These are phyloP conservation scores for Podosphaera aphanis DNA, from an alignment of 2,329 filamentous ascomycete species.

Conservation along the genomic window DNA sequence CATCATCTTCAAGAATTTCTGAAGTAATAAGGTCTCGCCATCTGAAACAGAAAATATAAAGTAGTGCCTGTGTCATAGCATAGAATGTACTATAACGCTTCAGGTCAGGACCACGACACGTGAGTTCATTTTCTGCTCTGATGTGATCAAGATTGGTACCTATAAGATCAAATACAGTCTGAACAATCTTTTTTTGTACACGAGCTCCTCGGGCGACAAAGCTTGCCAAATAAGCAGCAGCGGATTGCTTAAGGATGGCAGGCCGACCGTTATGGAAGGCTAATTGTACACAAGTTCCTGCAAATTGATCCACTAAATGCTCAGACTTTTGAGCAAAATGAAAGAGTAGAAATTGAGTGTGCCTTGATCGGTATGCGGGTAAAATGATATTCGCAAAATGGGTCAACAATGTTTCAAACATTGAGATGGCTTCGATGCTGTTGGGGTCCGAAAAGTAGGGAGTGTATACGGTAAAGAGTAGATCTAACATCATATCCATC, in stretches of 20 bases:
- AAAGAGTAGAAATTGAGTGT: constrained; percentile 89
- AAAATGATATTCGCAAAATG: constrained; percentile 78
- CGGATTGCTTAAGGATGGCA: constrained; percentile 55
- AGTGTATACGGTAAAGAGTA: constrained; percentile 65
- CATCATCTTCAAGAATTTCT: constrained; percentile 34
- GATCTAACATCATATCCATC: constrained; percentile 72
- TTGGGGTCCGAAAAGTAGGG: constrained; percentile 46
- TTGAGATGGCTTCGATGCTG: constrained; percentile 42
- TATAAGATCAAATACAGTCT: constrained; percentile 59
- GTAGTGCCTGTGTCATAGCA: constrained; percentile 41
- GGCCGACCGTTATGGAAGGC: constrained; percentile 41
- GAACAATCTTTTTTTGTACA: constrained; percentile 52
- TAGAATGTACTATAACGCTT: constrained; percentile 47
- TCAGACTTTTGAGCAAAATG: constrained; percentile 75
- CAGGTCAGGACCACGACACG: constrained; percentile 63
- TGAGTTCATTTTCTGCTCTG: constrained; percentile 45
- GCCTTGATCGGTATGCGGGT: constrained; percentile 73
- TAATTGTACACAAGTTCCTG: constrained; percentile 50
- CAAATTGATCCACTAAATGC: constrained; percentile 59
- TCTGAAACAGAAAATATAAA: constrained; percentile 78
- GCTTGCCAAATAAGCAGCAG: constrained; percentile 78
- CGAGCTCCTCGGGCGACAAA: constrained; percentile 80
- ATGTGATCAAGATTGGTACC: constrained; percentile 55
- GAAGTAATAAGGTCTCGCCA: constrained; percentile 68
- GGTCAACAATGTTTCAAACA: constrained; percentile 55